Conservation (phyloP, 345 rosid species). For the Noccaea bulbosa region DNA sequence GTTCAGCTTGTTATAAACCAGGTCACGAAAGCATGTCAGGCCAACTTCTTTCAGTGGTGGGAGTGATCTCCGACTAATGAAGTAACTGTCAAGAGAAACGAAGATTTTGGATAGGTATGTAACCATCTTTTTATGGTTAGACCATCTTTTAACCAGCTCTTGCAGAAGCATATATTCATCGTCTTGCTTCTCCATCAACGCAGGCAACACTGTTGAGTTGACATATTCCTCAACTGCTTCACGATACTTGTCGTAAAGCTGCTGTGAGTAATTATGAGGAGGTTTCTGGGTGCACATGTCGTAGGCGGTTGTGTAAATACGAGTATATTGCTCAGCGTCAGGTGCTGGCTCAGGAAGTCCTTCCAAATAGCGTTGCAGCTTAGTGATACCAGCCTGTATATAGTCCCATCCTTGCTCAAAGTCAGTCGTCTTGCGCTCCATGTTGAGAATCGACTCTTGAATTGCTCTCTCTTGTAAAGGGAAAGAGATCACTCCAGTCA, state of each 20-base stretch:
- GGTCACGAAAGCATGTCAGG: slow-evolving; percentile 71
- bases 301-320: slow-evolving; percentile 76
- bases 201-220: slow-evolving; percentile 57
- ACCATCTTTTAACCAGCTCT: slow-evolving; percentile 80
- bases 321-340: slow-evolving; percentile 64
- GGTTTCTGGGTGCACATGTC: slow-evolving; percentile 75
- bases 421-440: slow-evolving; percentile 62
- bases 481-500: too few relatives aligned
- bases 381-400: slow-evolving; percentile 69
- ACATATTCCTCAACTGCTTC: slow-evolving; percentile 72
- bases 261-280: slow-evolving; percentile 72
- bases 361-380: slow-evolving; percentile 71
- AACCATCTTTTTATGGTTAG: slow-evolving; percentile 58
- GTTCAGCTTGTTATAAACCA: slow-evolving; percentile 61
- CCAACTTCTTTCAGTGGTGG: slow-evolving; percentile 73
- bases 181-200: slow-evolving; percentile 79
- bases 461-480: too few relatives aligned
- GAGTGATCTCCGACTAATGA: slow-evolving; percentile 65
- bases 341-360: slow-evolving; percentile 57
- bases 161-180: slow-evolving; percentile 68
- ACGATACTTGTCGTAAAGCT: slow-evolving; percentile 75
- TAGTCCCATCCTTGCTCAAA: slow-evolving; percentile 79
- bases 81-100: slow-evolving; percentile 73
- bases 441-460: slow-evolving; percentile 25
- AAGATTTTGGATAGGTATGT: slow-evolving; percentile 33